Percentiles rank a stretch among this genome's conserved stretches.
These are phyloP conservation scores for Orychophragmus violaceus DNA, from an alignment of 345 rosid genomes.

Conservation along the genomic window DNA sequence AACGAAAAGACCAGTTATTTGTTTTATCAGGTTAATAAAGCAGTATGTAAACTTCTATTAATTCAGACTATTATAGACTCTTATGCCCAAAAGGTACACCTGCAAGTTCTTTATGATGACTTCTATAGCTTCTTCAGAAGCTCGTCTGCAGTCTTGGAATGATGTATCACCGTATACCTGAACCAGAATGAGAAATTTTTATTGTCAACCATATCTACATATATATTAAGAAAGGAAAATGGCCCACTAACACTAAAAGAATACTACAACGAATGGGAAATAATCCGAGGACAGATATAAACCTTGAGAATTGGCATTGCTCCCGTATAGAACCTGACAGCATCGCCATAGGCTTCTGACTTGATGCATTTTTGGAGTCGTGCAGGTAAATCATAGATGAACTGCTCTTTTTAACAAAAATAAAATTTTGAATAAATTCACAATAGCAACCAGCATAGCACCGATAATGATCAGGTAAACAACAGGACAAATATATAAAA, in stretches of 20 bases:
- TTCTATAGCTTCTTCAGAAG: constrained; percentile 88
- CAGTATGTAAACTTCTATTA: constrained; percentile 1
- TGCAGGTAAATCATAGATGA: constrained; percentile 97
- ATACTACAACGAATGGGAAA: constrained; percentile 1
- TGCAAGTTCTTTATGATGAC: constrained; percentile 66
- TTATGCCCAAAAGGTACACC: constrained; percentile 41
- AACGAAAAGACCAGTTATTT: not conserved
- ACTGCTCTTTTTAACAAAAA: constrained; percentile 68
- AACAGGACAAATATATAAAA: not conserved
- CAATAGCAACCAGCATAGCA: constrained; percentile 4
- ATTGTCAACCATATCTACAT: constrained; percentile 6
- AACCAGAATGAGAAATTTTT: constrained; percentile 13
- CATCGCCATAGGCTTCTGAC: constrained; percentile 91
- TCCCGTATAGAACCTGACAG: constrained; percentile 90
- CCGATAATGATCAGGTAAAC: not conserved
- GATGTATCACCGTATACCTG: constrained; percentile 97
- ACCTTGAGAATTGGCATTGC: constrained; percentile 99
- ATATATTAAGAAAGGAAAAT: not conserved
- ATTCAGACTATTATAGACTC: not conserved
- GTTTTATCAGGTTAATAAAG: constrained; percentile 1
- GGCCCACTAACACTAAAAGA: not conserved
- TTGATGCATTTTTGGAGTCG: constrained; percentile 90
- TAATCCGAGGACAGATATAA: not conserved
- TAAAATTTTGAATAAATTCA: constrained; percentile 36
- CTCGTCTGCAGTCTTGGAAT: constrained; percentile 91